Percentiles rank a stretch among this genome's conserved stretches.
These are phyloP conservation scores for Cicer pinnatifidum DNA, from an alignment of 306 rosid species.

Conservation along the genomic window DNA sequence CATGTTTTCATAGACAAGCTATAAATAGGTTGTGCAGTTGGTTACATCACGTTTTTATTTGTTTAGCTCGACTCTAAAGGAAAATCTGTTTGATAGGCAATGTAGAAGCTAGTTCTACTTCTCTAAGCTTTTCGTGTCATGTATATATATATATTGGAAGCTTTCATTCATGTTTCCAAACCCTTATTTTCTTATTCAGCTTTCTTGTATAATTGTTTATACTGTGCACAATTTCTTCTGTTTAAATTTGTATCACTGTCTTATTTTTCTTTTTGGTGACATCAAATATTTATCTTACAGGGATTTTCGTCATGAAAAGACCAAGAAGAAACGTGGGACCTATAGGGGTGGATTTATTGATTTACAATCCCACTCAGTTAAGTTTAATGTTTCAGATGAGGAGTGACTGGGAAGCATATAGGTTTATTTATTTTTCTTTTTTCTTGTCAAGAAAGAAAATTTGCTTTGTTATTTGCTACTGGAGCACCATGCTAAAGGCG, in stretches of 20 bases:
- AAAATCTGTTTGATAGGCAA: conserved; percentile 10
- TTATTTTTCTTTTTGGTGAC: conserved; percentile 10
- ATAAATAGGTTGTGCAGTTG: neutral
- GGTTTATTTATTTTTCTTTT: neutral
- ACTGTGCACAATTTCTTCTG: neutral
- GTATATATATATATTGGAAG: neutral
- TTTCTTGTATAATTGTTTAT: neutral
- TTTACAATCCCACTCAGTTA: conserved; percentile 78
- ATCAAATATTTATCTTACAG: conserved; percentile 48
- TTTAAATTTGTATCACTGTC: neutral
- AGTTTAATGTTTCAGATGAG: conserved; percentile 83
- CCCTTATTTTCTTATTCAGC: neutral
- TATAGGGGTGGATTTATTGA: conserved; percentile 93
- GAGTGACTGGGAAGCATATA: conserved; percentile 49
- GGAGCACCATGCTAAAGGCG: conserved; percentile 36
- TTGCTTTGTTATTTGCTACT: neutral
- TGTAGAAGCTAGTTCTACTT: neutral
- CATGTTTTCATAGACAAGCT: neutral
- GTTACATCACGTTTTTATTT: neutral
- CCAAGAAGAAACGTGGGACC: conserved; percentile 93
- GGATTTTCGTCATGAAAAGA: conserved; percentile 96
- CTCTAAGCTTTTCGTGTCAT: conserved; percentile 6
- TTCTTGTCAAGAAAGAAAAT: neutral
- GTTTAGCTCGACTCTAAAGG: neutral
- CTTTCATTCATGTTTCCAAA: conserved; percentile 8